Evolutionary conservation across 257 asterid genomes (phyloP).

Genomic region (Solanum infundibuliforme): DNA sequence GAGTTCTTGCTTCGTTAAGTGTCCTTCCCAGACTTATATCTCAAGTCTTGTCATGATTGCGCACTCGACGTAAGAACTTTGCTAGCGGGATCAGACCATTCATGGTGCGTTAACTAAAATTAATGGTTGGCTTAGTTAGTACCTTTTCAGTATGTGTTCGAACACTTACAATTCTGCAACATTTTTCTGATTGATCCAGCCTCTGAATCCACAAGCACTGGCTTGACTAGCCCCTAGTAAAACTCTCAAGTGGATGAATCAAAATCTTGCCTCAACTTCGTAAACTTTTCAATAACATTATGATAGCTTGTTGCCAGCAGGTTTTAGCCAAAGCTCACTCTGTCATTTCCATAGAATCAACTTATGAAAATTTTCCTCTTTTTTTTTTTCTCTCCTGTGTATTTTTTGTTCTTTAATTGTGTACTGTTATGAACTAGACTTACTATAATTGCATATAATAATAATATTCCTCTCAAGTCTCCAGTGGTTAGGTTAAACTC

Average conservation of each 20-base stretch:
- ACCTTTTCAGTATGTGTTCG: neutral
- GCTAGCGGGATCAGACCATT: neutral
- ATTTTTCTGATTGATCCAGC: neutral
- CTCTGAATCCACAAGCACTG: neutral
- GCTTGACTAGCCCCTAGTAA: neutral
- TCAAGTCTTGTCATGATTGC: neutral
- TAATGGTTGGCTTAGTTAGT: neutral
- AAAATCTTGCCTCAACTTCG: neutral
- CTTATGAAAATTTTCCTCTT: neutral
- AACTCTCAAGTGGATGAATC: neutral
- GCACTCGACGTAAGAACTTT: neutral
- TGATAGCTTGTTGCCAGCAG: neutral
- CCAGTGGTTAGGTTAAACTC: neutral
- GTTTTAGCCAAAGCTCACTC: neutral
- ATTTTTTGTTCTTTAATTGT: neutral
- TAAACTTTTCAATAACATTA: neutral
- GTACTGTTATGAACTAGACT: neutral
- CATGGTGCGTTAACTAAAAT: neutral
- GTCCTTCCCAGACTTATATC: neutral
- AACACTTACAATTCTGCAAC: neutral
- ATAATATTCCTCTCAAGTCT: neutral
- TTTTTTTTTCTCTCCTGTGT: neutral
- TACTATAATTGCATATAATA: neutral
- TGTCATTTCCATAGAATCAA: neutral
- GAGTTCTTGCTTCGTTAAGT: neutral